Conservation (phyloP, 805 yeast genomes). For the Starmerella stigmatis region DNA sequence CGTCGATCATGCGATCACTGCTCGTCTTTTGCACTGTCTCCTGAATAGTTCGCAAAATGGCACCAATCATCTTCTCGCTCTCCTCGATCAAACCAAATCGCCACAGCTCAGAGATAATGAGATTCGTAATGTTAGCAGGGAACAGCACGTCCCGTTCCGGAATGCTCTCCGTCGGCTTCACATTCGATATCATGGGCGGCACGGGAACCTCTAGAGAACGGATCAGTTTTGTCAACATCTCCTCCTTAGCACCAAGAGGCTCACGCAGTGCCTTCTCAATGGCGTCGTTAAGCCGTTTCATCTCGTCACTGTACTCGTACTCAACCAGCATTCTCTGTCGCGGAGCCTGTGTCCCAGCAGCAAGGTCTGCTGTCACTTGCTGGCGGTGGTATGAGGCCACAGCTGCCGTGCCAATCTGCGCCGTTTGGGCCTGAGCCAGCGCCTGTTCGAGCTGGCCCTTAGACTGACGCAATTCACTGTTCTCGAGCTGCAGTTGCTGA, state of each 20-base stretch:
- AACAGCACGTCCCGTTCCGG: constrained; percentile 84
- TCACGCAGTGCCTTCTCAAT: constrained; percentile 48
- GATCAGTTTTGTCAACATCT: constrained; percentile 37
- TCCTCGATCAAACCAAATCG: constrained; percentile 86
- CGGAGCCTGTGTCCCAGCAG: background rate
- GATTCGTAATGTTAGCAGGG: constrained; percentile 91
- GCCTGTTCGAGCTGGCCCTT: constrained; percentile 27
- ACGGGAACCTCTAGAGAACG: constrained; percentile 81
- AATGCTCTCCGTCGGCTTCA: constrained; percentile 72
- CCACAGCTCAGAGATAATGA: constrained; percentile 96
- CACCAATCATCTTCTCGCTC: constrained; percentile 82
- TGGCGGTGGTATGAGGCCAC: constrained; percentile 15
- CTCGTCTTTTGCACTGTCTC: constrained; percentile 65
- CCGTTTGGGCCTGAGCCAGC: constrained; percentile 25
- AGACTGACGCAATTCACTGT: constrained; percentile 23
- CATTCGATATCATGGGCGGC: constrained; percentile 74
- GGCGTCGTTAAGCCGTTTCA: constrained; percentile 52
- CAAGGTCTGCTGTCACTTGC: constrained; percentile 9
- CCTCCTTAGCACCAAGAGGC: constrained; percentile 19
- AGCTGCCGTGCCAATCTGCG: constrained; percentile 21
- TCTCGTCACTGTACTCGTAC: constrained; percentile 25
- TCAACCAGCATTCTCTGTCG: constrained; percentile 4
- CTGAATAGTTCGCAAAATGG: constrained; percentile 78
- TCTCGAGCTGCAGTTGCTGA: constrained; percentile 27
- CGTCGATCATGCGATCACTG: constrained; percentile 78